Evolutionary conservation across 2,329 filamentous ascomycete genomes (phyloP), one percentile per base, ranked within the genome.

Genomic region (Chrysosporium keratinophilum): DNA sequence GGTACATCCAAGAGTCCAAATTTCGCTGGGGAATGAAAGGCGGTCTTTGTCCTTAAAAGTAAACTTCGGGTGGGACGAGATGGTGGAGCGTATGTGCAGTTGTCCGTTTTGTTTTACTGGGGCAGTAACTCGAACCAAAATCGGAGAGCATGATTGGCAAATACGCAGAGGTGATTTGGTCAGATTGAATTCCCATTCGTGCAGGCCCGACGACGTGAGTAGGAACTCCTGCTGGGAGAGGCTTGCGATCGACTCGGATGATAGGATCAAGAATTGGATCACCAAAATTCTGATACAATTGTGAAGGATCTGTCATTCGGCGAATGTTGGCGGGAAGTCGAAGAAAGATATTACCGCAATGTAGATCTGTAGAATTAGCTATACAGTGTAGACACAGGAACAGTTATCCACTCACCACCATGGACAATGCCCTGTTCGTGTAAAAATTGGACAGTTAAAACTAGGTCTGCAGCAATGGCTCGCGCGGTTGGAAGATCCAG

Each of bases 281-380:
- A 14, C 57, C 55, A 43, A 54, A 58, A 37, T 55, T 50, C 23
- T 44, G 31, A 54, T 58, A 57, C 11, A 58, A 4, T 43, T 52
- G 43, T n/a, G 50, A 56, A 57, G 55, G 33, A 23, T 57, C 40
- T 46, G 17, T 57, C 53, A 57, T 58, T 48, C 28, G 42, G 41
- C 46, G 50, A 52, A 57, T 12, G 15, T 46, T 23, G 7, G 45
- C 3, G 17, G 57, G 52, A 47, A 58, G 55, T 41, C 39, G 50
- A 55, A 58, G 57, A 17, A 58, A 54, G 31, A 58, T 54, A 46
- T 57, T 58, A 49, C 55, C 55, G 19, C 52, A 54, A 46, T 58
- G 55, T 37, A 58, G 2, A 57, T 58, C 57, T 57, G 42, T 51
- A 50, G 41, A 23, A 54, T 52, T 51, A 35, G 33, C 53, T 41